Evolutionary conservation across 352 stramenopile species (phyloP), one percentile per base, ranked within the genome.

Genomic region (Globisporangium cederbergense): DNA sequence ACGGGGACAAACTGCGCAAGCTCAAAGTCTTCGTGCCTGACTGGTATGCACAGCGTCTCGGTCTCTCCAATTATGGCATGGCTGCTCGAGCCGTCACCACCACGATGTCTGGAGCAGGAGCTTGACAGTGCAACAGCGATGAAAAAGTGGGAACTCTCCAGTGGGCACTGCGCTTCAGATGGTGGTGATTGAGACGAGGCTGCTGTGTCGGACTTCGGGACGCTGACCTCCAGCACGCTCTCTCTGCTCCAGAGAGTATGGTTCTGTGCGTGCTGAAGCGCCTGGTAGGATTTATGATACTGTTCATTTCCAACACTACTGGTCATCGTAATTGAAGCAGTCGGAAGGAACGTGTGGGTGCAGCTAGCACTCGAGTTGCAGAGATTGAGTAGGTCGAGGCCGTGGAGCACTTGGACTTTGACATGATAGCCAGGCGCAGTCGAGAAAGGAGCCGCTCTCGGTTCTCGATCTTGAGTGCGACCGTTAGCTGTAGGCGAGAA

Each of bases 211-310:
- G 30, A 6, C 1, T 11, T 22, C 5, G 28, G 14, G 49, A 69
- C 10, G 20, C 51, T 62, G 58, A 74, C 66, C 20, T 58, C 56
- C 16, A 80, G 47, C 8, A 62, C 52, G 16, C 70, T 58, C 11
- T 64, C 62, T 11, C 58, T 73, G 30, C 70, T 75, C 73, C 73
- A 80, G 2, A 74, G 64, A 20, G 67, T 71, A 57, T 79, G 71
- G 47, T 77, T 79, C 20, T 55, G 71, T 20, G 61, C 71, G 20
- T 79, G 73, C 25, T 73, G 67, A 18, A 57, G 58, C 10, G 73
- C 73, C 9, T 46, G 64, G 25, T 30, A 71, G 2, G 67, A 64
- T 14, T 70, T 42, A 9, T 18, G 59, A 14, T 40, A 42, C 34
- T 36, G 9, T 3, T 36, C 34, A 16, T 46, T 7, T 46, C 14